A percentile compares a stretch with the other conserved stretches of the same genome.
phyloP scores from a whole-genome alignment of 768 basidiomycete species.

The Mycena floridula region DNA sequence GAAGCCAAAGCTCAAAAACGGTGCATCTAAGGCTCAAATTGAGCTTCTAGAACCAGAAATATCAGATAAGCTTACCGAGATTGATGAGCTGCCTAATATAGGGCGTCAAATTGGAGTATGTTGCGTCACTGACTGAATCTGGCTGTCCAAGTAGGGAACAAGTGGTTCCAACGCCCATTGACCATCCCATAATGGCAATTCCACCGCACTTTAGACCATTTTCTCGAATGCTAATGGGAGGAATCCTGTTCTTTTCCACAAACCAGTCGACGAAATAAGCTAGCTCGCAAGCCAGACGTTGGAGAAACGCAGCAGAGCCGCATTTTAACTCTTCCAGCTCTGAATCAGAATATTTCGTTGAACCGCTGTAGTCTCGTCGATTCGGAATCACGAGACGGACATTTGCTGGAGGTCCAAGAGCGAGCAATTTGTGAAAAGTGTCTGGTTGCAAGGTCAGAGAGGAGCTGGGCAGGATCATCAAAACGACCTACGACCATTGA shows the following conservation, averaged over 20 bases:
- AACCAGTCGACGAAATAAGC: not conserved
- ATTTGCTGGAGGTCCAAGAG: not conserved
- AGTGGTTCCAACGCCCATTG: slow-evolving; percentile 5
- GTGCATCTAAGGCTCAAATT: not conserved
- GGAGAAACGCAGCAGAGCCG: too few species aligned
- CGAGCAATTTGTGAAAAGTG: not conserved
- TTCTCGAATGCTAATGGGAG: not conserved
- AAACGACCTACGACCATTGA: slow-evolving; percentile 4
- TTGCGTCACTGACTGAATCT: not conserved
- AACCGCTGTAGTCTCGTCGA: not conserved
- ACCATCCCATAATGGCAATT: slow-evolving; percentile 10
- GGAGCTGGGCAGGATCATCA: not conserved
- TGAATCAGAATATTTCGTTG: not conserved
- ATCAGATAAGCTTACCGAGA: not conserved
- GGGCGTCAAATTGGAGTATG: not conserved
- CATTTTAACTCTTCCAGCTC: not conserved
- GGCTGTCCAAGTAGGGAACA: slow-evolving; percentile 5
- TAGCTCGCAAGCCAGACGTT: not conserved
- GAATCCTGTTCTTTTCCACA: not conserved
- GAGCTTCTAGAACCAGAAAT: not conserved
- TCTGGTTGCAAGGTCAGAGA: not conserved
- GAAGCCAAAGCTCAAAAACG: not conserved
- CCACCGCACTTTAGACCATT: slow-evolving; percentile 7
- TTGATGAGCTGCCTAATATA: not conserved
- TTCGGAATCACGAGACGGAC: not conserved